Evolutionary conservation across 23 red algal genomes (phyloP), one percentile per base, ranked within the genome.

Genomic region (Gracilaria caudata): DNA sequence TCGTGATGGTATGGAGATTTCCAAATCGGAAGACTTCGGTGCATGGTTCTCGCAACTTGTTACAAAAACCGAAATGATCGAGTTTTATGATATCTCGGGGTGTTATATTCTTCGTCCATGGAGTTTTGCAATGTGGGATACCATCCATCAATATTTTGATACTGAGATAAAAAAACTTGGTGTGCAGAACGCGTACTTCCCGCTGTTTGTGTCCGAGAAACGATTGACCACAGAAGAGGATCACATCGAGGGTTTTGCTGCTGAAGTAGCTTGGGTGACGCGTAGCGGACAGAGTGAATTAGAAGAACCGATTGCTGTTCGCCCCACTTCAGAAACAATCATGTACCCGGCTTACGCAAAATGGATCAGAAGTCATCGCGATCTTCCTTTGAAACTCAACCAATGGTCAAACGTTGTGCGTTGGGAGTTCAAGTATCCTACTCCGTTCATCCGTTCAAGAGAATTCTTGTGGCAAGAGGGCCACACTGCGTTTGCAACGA

Each of bases 381-480:
- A 99, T 81, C 87, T 99, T 29, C 97, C 97, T 23, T 73, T 99
- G 29, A 94, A 94, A 56, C 78, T 99, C 39, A 99, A 99, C 82
- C 97, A 99, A 58, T 99, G 97, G 97, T 92, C 87, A 68, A 99
- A 99, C 73, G 97, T 99, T 29, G 97, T 99, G 47, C 92, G 97
- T 32, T 99, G 97, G 97, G 97, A 99, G 63, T 95, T 98, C 28
- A 99, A 95, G 81, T 94, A 95, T 80, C 94, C 93, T 14, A 99
- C 97, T 34, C 97, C 97, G 33, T 99, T 99, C 63, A 91, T 99
- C 76, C 97, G 97, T 23, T 99, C 97, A 7, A 90, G 97, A 55
- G 97, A 99, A 74, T 99, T 99, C 85, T 82, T 99, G 34, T 99
- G 97, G 97, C 97, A 99, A 86, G 97, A 99, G 55, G 97, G 97